These are phyloP conservation scores for Tylopilus subfusipes DNA, from an alignment of 768 basidiomycete species.

Conservation along the genomic window DNA sequence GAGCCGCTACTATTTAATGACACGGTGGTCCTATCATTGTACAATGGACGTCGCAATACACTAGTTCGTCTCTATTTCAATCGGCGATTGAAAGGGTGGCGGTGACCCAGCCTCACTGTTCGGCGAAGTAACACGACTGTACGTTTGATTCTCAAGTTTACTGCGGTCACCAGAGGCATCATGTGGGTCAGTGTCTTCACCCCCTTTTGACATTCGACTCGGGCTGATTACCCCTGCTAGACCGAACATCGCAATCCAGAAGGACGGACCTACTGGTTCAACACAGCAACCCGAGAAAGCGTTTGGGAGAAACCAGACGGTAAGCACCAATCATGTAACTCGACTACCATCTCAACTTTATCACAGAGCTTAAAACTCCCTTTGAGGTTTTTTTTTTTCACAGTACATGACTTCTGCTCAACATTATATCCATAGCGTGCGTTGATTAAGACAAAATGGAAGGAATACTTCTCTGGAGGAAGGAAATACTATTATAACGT, in stretches of 20 bases:
- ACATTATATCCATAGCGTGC: conserved; percentile 56
- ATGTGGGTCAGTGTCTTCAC: conserved; percentile 31
- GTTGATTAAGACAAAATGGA: conserved; percentile 89
- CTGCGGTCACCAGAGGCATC: conserved; percentile 3
- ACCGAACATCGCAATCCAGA: conserved; percentile 94
- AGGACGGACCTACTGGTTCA: conserved; percentile 98
- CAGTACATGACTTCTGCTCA: background rate
- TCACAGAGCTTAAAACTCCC: conserved; percentile 78
- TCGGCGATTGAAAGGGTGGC: conserved; percentile 21
- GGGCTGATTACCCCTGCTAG: conserved; percentile 37
- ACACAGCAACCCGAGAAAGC: conserved; percentile 81
- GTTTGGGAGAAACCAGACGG: conserved; percentile 99
- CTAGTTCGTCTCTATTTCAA: conserved; percentile 3
- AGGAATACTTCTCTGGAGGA: conserved; percentile 91
- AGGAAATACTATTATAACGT: conserved; percentile 91
- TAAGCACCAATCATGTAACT: conserved; percentile 31
- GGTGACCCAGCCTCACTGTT: too few relatives aligned
- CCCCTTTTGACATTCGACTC: background rate
- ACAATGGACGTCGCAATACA: background rate
- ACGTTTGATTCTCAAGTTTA: background rate
- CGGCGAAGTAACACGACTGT: background rate
- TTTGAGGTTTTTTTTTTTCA: conserved; percentile 62
- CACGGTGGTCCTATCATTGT: too few relatives aligned
- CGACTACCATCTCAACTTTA: conserved; percentile 4
- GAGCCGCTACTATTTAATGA: background rate